These are phyloP conservation scores for Insectozyma bohioensis DNA, from an alignment of 1,139 yeast genomes.

Conservation along the genomic window DNA sequence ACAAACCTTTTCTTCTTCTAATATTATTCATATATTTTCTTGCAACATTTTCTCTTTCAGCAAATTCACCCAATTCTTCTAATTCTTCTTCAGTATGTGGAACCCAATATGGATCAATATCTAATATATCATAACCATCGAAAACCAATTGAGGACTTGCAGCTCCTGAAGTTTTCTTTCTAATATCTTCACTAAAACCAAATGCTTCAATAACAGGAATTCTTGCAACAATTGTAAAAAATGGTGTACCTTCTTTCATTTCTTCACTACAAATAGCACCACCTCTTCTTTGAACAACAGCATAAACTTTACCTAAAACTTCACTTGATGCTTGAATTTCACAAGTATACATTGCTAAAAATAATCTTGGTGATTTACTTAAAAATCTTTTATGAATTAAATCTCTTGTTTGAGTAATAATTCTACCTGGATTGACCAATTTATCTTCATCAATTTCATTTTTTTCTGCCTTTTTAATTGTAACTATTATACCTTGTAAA, in stretches of 20 bases:
- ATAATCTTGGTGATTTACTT: slow-evolving; percentile 83
- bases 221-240: slow-evolving; percentile 81
- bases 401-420: slow-evolving; percentile 74
- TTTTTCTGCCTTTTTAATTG: slow-evolving; percentile 32
- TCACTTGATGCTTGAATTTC: slow-evolving; percentile 96
- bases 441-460: slow-evolving; percentile 33
- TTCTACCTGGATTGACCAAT: slow-evolving; percentile 48
- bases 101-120: slow-evolving; percentile 97
- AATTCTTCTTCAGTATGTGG: slow-evolving; percentile 98
- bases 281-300: slow-evolving; percentile 85
- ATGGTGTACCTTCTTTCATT: slow-evolving; percentile 97
- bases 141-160: slow-evolving; percentile 95
- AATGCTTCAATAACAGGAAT: slow-evolving; percentile 95
- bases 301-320: slow-evolving; percentile 92
- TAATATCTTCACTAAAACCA: slow-evolving; percentile 92
- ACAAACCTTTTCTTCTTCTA: slow-evolving; percentile 84
- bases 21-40: slow-evolving; percentile 79
- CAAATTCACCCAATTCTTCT: slow-evolving; percentile 89
- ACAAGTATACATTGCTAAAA: slow-evolving; percentile 91
- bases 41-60: slow-evolving; percentile 90
- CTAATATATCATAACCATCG: slow-evolving; percentile 82
- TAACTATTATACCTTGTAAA: slow-evolving; percentile 73
- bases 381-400: slow-evolving; percentile 67
- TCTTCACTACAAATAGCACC: slow-evolving; percentile 89
- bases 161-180: slow-evolving; percentile 93